Conservation (phyloP, 2,329 filamentous ascomycete genomes). For the Fusarium hainanense region DNA sequence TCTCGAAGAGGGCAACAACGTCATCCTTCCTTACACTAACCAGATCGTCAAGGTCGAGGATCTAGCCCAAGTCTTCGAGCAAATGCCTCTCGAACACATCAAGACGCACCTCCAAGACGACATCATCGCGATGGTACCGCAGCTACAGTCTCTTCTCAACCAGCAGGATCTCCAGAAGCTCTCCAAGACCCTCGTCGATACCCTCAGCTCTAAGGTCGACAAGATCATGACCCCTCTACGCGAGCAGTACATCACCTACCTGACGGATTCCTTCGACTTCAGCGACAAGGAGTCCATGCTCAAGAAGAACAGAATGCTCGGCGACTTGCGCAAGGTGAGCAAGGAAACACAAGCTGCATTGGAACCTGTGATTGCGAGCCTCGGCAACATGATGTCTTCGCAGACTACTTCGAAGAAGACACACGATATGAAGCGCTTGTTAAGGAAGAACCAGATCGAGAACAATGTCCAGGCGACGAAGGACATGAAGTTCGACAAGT, state of each 20-base stretch:
- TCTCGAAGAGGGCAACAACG: not conserved
- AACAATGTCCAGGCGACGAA: conserved; percentile 23
- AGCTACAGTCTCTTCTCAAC: conserved; percentile 4
- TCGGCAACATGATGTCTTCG: conserved; percentile 22
- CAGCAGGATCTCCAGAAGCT: conserved; percentile 10
- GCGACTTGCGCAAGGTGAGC: not conserved
- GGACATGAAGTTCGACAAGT: conserved; percentile 13
- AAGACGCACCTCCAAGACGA: conserved; percentile 5
- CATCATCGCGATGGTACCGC: conserved; percentile 8
- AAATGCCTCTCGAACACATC: not conserved
- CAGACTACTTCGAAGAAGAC: conserved; percentile 24
- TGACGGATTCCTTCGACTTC: not conserved
- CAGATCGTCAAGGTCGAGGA: not conserved
- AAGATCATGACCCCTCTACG: not conserved
- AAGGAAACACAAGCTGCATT: not conserved
- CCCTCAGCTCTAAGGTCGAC: conserved; percentile 9
- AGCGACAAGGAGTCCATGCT: not conserved
- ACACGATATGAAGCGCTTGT: conserved; percentile 17
- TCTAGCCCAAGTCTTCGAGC: not conserved
- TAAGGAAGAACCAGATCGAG: conserved; percentile 12
- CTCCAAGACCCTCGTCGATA: conserved; percentile 2
- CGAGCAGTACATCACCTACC: not conserved
- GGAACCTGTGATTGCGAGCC: conserved; percentile 3
- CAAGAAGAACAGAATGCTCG: conserved; percentile 17
- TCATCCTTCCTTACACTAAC: conserved; percentile 4